phyloP scores from a whole-genome alignment of 2,329 filamentous ascomycete species.

The Aspergillus arachidicola region DNA sequence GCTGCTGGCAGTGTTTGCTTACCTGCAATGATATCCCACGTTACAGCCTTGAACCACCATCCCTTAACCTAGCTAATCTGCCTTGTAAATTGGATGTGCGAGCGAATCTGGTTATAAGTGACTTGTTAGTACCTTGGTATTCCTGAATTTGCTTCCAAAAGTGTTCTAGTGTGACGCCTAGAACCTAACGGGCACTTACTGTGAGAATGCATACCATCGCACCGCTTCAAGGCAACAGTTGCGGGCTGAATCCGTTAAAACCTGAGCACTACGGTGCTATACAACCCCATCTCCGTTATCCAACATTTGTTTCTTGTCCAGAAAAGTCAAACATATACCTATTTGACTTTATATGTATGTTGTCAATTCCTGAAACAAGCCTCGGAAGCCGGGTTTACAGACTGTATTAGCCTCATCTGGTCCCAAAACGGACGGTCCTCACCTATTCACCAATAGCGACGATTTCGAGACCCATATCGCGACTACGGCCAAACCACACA shows the following conservation, averaged over 20 bases:
- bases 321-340: constrained; percentile 10
- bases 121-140: neutral
- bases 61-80: neutral
- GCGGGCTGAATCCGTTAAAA: neutral
- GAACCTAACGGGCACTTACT: neutral
- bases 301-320: neutral
- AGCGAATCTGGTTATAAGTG: neutral
- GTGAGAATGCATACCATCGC: neutral
- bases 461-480: constrained; percentile 17
- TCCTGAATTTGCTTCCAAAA: neutral
- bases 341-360: constrained; percentile 4
- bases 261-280: constrained; percentile 5
- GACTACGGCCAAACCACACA: constrained; percentile 7
- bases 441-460: constrained; percentile 14
- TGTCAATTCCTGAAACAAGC: neutral
- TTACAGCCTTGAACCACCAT: neutral
- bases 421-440: neutral
- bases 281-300: neutral
- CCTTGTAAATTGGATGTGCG: neutral
- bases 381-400: too few relatives aligned
- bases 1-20: neutral
- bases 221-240: neutral
- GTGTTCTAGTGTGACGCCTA: neutral
- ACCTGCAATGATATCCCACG: neutral
- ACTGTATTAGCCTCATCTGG: neutral